Conservation (phyloP, 139 green algal species). For the Chlamydomonas asymmetrica region DNA sequence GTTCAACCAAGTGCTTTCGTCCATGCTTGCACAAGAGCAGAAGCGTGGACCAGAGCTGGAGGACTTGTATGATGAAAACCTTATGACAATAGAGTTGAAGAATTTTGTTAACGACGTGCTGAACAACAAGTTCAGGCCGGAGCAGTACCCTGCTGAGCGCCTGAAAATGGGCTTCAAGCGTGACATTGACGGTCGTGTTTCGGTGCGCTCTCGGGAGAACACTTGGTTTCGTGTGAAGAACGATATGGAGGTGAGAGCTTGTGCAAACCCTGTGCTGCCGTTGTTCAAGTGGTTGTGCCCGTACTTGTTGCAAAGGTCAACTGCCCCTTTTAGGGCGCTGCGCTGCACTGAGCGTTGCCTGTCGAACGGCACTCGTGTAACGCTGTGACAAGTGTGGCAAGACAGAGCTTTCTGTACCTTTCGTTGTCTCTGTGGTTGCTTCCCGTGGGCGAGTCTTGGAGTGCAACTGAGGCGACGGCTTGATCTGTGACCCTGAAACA, state of each 20-base stretch:
- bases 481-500: not conserved
- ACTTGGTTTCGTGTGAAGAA: conserved; percentile 36
- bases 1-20: conserved; percentile 17
- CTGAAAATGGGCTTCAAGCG: conserved; percentile 24
- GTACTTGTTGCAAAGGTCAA: no score
- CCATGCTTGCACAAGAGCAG: not conserved
- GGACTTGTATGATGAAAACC: conserved; percentile 42
- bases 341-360: no score
- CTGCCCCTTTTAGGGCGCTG: no score
- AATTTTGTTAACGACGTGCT: conserved; percentile 26
- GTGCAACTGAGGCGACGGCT: no score
- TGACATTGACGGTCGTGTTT: conserved; percentile 32
- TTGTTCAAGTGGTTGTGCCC: no score
- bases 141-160: conserved; percentile 27
- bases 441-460: no score
- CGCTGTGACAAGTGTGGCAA: no score
- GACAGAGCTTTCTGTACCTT: not conserved
- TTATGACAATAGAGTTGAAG: conserved; percentile 31
- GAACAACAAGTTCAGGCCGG: conserved; percentile 24
- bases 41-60: not conserved
- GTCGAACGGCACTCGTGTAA: no score
- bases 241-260: conserved; percentile 40
- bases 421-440: not conserved
- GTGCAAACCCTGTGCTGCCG: not conserved
- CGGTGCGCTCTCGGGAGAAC: conserved; percentile 26